Percentiles rank a stretch among this genome's conserved stretches.
phyloP scores from a whole-genome alignment of 257 asterid genomes.

The Ligustrum vulgare region DNA sequence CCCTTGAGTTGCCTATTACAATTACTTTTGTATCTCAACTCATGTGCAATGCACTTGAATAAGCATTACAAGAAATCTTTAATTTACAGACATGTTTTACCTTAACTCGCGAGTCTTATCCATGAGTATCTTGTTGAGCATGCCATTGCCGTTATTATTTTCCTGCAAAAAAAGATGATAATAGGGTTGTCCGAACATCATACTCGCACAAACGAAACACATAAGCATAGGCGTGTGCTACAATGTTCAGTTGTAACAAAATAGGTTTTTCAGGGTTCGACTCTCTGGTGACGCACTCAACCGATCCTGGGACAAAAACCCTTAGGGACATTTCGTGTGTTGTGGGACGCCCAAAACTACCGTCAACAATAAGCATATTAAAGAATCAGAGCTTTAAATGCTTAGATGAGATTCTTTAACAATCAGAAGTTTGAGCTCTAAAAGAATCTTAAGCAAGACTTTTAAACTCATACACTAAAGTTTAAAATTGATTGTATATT shows the following conservation, averaged over 20 bases:
- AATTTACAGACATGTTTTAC: constrained; percentile 30
- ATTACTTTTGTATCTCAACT: neutral
- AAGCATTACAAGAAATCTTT: neutral
- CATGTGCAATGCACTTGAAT: neutral
- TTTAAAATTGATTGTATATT: no score
- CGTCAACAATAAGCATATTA: no score
- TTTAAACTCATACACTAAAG: no score
- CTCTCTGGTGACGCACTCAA: no score
- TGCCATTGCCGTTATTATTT: constrained; percentile 32
- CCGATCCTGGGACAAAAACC: no score
- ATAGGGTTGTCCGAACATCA: neutral
- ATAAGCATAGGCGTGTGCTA: neutral
- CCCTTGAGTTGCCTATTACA: constrained; percentile 60
- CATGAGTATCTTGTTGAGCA: constrained; percentile 39
- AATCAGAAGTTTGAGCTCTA: no score
- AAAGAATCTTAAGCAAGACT: no score
- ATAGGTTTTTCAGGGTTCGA: no score
- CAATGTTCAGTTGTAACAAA: neutral
- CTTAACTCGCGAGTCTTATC: constrained; percentile 55
- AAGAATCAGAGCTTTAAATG: no score
- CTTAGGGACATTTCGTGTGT: no score
- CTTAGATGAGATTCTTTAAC: no score
- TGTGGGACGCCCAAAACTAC: no score
- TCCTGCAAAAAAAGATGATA: constrained; percentile 22
- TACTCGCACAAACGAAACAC: neutral